These are phyloP conservation scores for Xylaria sp. DNA, from an alignment of 2,329 filamentous ascomycete species.

Conservation along the genomic window DNA sequence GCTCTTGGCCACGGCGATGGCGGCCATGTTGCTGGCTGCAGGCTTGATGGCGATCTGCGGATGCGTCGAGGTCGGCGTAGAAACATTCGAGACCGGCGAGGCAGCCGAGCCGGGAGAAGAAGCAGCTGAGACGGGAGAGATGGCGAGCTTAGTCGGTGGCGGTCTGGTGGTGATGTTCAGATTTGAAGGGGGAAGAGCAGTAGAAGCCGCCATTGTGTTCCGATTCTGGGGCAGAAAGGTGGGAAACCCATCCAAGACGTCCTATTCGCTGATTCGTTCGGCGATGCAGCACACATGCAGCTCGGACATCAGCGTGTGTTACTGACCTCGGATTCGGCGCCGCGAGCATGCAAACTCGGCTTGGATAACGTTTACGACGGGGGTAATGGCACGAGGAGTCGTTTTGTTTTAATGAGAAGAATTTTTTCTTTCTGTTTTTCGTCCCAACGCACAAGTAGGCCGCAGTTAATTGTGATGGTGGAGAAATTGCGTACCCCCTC, in stretches of 20 bases:
- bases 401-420: not conserved
- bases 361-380: not conserved
- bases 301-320: slow-evolving; percentile 23
- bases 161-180: slow-evolving; percentile 23
- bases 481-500: not conserved
- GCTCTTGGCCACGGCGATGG: slow-evolving; percentile 52
- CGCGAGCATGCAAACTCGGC: slow-evolving; percentile 13
- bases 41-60: slow-evolving; percentile 35
- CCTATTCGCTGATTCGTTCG: slow-evolving; percentile 23
- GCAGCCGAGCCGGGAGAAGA: slow-evolving; percentile 34
- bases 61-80: slow-evolving; percentile 31
- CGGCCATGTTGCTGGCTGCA: slow-evolving; percentile 48
- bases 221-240: slow-evolving; percentile 21
- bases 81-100: slow-evolving; percentile 33
- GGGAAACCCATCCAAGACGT: slow-evolving; percentile 20
- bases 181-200: slow-evolving; percentile 23
- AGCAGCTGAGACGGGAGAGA: slow-evolving; percentile 33
- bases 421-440: not conserved
- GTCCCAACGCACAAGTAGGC: not conserved
- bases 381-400: not conserved
- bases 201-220: slow-evolving; percentile 31
- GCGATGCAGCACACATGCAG: slow-evolving; percentile 23
- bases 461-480: not conserved
- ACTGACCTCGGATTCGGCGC: slow-evolving; percentile 17
- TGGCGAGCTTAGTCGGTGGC: slow-evolving; percentile 34